phyloP scores from a whole-genome alignment of 768 basidiomycete genomes.

The Leccinum incarnatum region DNA sequence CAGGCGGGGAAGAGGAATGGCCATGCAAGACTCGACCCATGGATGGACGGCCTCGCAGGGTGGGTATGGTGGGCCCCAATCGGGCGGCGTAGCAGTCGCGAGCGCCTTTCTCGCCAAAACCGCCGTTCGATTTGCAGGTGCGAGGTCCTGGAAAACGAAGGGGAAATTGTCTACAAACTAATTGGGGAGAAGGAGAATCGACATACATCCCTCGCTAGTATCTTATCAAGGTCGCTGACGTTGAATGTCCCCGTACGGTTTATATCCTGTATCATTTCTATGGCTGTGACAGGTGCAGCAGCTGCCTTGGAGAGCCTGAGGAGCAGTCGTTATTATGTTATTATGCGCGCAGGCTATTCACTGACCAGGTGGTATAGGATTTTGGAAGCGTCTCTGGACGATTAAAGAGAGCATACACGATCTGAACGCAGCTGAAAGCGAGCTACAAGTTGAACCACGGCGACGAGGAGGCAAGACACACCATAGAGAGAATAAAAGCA shows the following conservation, averaged over 20 bases:
- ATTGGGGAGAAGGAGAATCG: not conserved
- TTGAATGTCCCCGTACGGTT: constrained; percentile 59
- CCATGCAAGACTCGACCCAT: constrained; percentile 48
- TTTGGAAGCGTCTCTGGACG: constrained; percentile 82
- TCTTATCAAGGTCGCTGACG: constrained; percentile 50
- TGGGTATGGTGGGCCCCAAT: constrained; percentile 51
- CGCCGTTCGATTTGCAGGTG: constrained; percentile 46
- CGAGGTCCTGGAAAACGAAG: constrained; percentile 47
- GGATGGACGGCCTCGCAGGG: constrained; percentile 83
- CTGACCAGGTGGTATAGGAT: constrained; percentile 73
- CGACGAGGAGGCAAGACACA: constrained; percentile 31
- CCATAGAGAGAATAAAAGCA: constrained; percentile 77
- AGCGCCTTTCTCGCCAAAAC: constrained; percentile 46
- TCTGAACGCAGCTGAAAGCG: constrained; percentile 69
- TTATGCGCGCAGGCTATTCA: not conserved
- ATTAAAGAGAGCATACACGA: constrained; percentile 74
- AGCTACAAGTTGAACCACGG: not conserved
- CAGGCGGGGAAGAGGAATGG: constrained; percentile 55
- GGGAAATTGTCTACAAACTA: not conserved
- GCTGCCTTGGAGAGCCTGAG: constrained; percentile 70
- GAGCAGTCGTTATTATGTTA: not conserved
- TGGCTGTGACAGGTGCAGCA: constrained; percentile 54
- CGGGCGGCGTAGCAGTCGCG: constrained; percentile 29
- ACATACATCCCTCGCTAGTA: constrained; percentile 49
- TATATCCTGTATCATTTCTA: constrained; percentile 60